Conservation (phyloP, 164 flowering plant species). For the Pachysandra terminalis region DNA sequence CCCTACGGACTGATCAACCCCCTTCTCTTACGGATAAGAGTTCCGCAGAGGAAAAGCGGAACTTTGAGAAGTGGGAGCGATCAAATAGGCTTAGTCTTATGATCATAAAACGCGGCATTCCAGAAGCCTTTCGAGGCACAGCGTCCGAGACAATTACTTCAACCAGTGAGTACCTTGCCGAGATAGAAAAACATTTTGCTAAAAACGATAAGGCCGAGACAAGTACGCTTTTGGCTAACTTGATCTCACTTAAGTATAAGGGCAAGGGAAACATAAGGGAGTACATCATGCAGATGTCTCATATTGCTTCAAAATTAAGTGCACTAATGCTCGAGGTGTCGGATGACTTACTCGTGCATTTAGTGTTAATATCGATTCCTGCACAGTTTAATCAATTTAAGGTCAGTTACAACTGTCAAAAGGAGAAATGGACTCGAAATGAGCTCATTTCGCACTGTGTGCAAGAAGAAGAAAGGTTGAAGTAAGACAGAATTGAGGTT, state of each 20-base stretch:
- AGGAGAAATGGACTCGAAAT: slow-evolving; percentile 13
- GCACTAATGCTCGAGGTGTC: no score
- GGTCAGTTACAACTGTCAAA: slow-evolving; percentile 9
- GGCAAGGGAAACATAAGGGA: slow-evolving; percentile 13
- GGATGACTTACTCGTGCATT: slow-evolving; percentile 11
- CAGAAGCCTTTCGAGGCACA: slow-evolving; percentile 5
- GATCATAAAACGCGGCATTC: slow-evolving; percentile 14
- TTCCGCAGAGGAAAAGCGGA: slow-evolving; percentile 1
- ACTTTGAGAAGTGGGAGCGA: slow-evolving; percentile 11
- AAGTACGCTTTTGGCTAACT: not conserved
- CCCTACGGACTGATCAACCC: slow-evolving; percentile 4
- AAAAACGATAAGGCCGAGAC: slow-evolving; percentile 10
- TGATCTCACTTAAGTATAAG: slow-evolving; percentile 6
- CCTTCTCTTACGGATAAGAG: not conserved
- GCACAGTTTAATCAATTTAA: slow-evolving; percentile 4
- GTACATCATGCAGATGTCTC: slow-evolving; percentile 15
- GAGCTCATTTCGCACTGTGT: slow-evolving; percentile 11
- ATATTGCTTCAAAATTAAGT: slow-evolving; percentile 4
- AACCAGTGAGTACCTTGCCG: not conserved
- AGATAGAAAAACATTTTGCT: not conserved
- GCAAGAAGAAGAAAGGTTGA: slow-evolving; percentile 4
- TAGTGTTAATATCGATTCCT: slow-evolving; percentile 14
- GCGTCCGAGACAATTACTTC: not conserved
- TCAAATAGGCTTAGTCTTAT: slow-evolving; percentile 4
- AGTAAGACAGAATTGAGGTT: not conserved